A percentile compares a stretch with the other conserved stretches of the same genome.
These are phyloP conservation scores for Allium sativum DNA, from an alignment of 106 monocot species.

Conservation along the genomic window DNA sequence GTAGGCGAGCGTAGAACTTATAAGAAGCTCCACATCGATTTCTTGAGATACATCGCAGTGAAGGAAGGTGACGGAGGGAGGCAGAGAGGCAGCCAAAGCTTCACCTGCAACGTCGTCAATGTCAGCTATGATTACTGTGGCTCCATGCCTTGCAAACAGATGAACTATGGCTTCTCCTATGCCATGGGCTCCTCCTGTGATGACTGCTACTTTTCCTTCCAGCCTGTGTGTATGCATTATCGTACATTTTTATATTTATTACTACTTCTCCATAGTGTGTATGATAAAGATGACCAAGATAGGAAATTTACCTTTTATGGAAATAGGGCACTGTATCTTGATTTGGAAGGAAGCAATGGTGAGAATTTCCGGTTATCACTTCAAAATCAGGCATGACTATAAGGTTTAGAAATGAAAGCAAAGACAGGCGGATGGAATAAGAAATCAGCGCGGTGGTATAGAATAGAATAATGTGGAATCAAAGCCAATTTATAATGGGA, in stretches of 20 bases:
- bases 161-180: conserved; percentile 62
- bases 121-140: conserved; percentile 49
- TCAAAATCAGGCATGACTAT: conserved; percentile 6
- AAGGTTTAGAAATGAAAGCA: neutral
- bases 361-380: neutral
- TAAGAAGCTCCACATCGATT: conserved; percentile 22
- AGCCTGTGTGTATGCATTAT: conserved; percentile 32
- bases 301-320: conserved; percentile 11
- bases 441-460: neutral
- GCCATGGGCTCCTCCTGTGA: conserved; percentile 61
- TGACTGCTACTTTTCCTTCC: conserved; percentile 62
- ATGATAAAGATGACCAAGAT: neutral
- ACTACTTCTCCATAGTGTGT: neutral
- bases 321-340: neutral
- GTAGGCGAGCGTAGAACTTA: conserved; percentile 12
- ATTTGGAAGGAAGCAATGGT: neutral
- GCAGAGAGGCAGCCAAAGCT: conserved; percentile 24
- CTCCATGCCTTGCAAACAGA: conserved; percentile 52
- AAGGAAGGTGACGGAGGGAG: conserved; percentile 23
- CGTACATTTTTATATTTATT: neutral
- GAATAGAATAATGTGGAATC: no score
- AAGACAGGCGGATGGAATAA: neutral
- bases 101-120: conserved; percentile 24
- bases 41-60: conserved; percentile 38
- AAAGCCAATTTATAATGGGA: neutral